Conservation (phyloP, 768 basidiomycete species). For the Podaxis pistillaris region DNA sequence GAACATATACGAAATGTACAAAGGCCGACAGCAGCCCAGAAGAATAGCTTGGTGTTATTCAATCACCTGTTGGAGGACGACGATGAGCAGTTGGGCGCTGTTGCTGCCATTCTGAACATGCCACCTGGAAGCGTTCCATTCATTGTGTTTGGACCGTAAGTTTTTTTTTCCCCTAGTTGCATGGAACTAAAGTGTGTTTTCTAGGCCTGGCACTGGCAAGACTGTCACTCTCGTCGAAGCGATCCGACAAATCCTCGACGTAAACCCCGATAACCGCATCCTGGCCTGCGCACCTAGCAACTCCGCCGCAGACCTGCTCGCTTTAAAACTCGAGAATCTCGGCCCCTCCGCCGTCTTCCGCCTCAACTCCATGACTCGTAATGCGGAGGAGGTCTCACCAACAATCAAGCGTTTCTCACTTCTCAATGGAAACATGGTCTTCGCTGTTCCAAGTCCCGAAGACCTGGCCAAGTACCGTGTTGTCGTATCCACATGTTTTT, state of each 20-base stretch:
- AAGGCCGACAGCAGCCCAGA: slow-evolving; percentile 21
- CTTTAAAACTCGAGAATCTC: slow-evolving; percentile 38
- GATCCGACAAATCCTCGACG: slow-evolving; percentile 51
- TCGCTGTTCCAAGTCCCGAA: slow-evolving; percentile 43
- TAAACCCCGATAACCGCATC: slow-evolving; percentile 41
- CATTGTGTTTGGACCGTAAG: slow-evolving; percentile 64
- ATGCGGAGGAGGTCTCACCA: slow-evolving; percentile 34
- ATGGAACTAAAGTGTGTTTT: neutral
- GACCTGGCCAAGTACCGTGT: slow-evolving; percentile 43
- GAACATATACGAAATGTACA: slow-evolving; percentile 22
- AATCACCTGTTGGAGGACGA: slow-evolving; percentile 39
- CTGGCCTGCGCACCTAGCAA: slow-evolving; percentile 70
- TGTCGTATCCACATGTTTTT: slow-evolving; percentile 57
- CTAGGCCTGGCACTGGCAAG: slow-evolving; percentile 65
- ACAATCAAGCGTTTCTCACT: slow-evolving; percentile 36
- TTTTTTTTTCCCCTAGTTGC: slow-evolving; percentile 13
- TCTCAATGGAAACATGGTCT: slow-evolving; percentile 38
- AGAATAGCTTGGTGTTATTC: slow-evolving; percentile 23
- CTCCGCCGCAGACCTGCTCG: slow-evolving; percentile 63
- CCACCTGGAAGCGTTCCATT: slow-evolving; percentile 51
- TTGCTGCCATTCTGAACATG: slow-evolving; percentile 44
- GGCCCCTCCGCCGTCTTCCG: slow-evolving; percentile 44
- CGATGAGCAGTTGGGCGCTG: slow-evolving; percentile 47
- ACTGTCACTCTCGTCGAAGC: slow-evolving; percentile 66
- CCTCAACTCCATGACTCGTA: slow-evolving; percentile 49